Base-by-base conservation (phyloP, 106 monocot species). In the Dendrobium chrysotoxum region DNA sequence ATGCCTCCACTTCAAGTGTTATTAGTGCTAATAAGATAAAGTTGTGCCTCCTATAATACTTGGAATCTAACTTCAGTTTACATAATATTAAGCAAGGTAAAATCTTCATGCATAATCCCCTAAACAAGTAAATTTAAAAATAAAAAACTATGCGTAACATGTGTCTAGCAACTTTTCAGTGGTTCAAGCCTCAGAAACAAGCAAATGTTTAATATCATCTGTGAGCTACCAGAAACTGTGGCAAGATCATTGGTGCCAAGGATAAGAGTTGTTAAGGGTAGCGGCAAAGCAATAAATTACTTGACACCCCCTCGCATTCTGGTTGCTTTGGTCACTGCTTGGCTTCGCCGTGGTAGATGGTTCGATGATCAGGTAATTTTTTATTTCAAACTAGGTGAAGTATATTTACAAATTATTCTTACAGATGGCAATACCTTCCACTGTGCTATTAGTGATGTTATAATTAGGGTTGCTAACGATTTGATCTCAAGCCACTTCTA, bases 161-260 rank as follows among this genome's bases (percentile, higher is more conserved):
- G 53, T 46, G 1, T 0, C 8, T 77, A 74, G 28, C 57, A 47
- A 50, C n/a, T 82, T 64, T 70, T 83, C 86, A 98, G 97, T 72
- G 97, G 97, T 79, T 94, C 97, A 75, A 84, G 86, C 28, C 88
- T 98, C 65, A 85, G 79, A 82, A 98, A 98, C 78, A 98, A 98
- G 70, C 94, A 98, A 72, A 94, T 98, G 97, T 98, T 98, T 77
- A 98, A 98, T 81, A 91, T 98, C 75, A 98, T 98, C 44, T 98
- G 97, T 21, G 97, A 98, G 86, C 91, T 94, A 9, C 97, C 97
- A n/a, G 94, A 98, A 84, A 98, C 97, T 45, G 97, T 98, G 38
- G 97, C 97, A 17, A 92, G 97, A 80, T 91, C 94, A 47, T 83
- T 98, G 80, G 97, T 89, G 21, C 97, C 97, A 72, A 87, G 92